Base-by-base conservation (phyloP, 768 basidiomycete genomes). In the Rhodosporidiobolus odoratus region DNA sequence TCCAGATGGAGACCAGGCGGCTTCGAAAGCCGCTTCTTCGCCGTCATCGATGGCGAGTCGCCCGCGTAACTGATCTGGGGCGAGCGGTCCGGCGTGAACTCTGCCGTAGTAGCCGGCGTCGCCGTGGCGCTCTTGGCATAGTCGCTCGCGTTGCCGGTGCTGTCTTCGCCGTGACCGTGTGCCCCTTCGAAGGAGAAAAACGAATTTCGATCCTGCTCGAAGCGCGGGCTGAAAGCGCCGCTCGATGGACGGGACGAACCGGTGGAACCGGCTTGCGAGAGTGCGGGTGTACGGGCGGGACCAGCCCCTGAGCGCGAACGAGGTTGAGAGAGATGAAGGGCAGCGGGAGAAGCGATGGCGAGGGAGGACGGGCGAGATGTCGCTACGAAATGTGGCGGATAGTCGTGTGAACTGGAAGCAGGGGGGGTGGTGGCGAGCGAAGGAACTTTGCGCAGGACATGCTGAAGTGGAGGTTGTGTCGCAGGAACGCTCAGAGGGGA, bases 181-280 rank as follows among this genome's bases (percentile, higher is more conserved):
- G 45, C 50, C 1, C 45, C 66, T 13, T 27, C 54, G 23, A n/a
- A 23, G 32, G 61, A 61, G 54, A 62, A 68, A 35, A 62, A 19
- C 41, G 58, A 53, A 43, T 54, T 68, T 41, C 61, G 53, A 27
- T 37, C 34, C 4, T 43, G 38, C 53, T 54, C 63, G 54, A 62
- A 32, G n/a, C 45, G 38, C 19, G 65, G 65, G 0, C 34, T 38
- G 40, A 66, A 52, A 50, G 30, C 57, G 4, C 47, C 48, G 48
- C 47, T 32, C 6, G 65, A 66, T 21, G 65, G 57, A 16, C 70
- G 70, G 9, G 65, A 66, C 30, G 65, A 66, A 41, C 34, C 37
- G 47, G n/a, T 57, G 4, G 69, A 71, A 4, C 48, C 69, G n/a
- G 69, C 65, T 21, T 50, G 21, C 19, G 69, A 71, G 19, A 71